Evolutionary conservation across 345 rosid genomes (phyloP).

Genomic region (Eucalyptus camaldulensis): DNA sequence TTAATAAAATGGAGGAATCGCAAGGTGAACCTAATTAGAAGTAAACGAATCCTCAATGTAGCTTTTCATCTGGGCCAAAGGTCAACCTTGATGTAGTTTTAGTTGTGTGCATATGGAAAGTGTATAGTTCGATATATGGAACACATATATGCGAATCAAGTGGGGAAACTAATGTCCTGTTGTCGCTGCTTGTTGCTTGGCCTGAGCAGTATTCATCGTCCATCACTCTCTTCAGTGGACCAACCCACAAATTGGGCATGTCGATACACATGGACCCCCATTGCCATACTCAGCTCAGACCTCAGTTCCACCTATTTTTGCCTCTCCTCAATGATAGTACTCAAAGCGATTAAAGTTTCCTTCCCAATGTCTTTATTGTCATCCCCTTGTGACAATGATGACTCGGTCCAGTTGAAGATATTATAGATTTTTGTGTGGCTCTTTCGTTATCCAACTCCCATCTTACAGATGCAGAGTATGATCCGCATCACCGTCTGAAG

Average conservation of each 20-base stretch:
- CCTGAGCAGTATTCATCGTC: neutral
- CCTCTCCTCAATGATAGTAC: neutral
- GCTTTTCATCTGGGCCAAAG: neutral
- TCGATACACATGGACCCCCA: neutral
- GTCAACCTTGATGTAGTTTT: neutral
- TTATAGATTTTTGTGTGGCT: slow-evolving; percentile 19
- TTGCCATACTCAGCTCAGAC: neutral
- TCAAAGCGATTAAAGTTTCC: neutral
- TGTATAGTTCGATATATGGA: neutral
- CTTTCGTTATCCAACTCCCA: slow-evolving; percentile 3
- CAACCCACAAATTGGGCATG: neutral
- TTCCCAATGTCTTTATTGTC: neutral
- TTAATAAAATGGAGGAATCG: neutral
- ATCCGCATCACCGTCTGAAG: neutral
- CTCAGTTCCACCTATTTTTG: neutral
- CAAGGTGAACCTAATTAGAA: neutral
- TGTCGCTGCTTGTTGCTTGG: neutral
- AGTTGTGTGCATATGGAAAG: neutral
- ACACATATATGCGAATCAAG: neutral
- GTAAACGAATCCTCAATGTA: neutral
- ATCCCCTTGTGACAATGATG: slow-evolving; percentile 1
- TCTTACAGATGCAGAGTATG: neutral
- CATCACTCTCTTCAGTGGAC: neutral
- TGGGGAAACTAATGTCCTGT: neutral
- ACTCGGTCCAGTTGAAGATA: neutral